Evolutionary conservation across 495 filamentous ascomycete species (phyloP), one percentile per base, ranked within the genome.

Genomic region (Apiosordaria backusii): DNA sequence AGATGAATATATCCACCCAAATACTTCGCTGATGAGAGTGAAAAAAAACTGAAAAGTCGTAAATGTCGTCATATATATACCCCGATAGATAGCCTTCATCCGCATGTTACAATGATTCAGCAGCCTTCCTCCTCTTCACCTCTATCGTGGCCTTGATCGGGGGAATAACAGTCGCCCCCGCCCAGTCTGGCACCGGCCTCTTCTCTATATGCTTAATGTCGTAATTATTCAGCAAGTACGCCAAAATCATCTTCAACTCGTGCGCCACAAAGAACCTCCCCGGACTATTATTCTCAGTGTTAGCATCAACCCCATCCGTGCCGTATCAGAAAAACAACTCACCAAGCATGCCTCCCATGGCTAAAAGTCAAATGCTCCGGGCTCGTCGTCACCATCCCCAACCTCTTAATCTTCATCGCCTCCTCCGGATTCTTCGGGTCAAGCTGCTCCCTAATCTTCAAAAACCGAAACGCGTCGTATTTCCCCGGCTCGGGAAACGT

Each of bases 211-310:
- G 69, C 53, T 75, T 74, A 55, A 79, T 67, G 10, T 82, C 80
- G 67, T 81, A 82, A 62, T 81, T 80, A 19, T 75, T 57, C 21
- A 81, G 35, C 21, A 80, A 55, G 63, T 79, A 77, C 21, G 72
- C 73, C 27, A 82, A 45, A 4, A 76, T 70, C 60, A 82, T 76
- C 65, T 82, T 83, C 26, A 83, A 64, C 64, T 78, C 74, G 60
- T 76, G 75, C 21, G 76, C 74, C 5, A 81, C 80, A 60, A 83
- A 79, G 69, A 83, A 82, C 16, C 79, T 71, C 15, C 80, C 80
- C 19, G 79, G 79, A 24, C 80, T 77, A 2, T 61, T 77, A 2
- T 61, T 27, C 0, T 18, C 10, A 13, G 26, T 35, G 40, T 67
- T 19, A 66, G 57, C 16, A 26, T 29, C 26, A 22, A 13, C 18